Conservation (phyloP, 768 basidiomycete species). For the Cyclocybe aegerita region DNA sequence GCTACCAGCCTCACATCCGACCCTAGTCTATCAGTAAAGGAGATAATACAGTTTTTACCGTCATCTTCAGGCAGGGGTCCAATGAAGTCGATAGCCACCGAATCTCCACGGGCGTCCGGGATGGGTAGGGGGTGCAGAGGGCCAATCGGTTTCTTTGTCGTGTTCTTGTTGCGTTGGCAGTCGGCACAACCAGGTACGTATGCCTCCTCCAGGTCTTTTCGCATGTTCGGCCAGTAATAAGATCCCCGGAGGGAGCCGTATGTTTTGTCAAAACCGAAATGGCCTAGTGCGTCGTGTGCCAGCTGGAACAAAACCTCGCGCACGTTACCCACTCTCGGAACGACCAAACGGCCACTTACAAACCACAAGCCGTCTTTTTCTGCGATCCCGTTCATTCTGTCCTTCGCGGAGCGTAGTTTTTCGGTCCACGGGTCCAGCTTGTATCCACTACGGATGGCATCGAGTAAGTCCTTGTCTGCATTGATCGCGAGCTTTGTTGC, state of each 20-base stretch:
- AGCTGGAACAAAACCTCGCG: conserved; percentile 1
- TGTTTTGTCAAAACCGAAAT: conserved; percentile 6
- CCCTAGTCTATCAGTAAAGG: conserved; percentile 24
- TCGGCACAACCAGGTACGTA: conserved; percentile 6
- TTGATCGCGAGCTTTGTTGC: not conserved
- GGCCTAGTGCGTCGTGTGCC: conserved; percentile 7
- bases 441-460: not conserved
- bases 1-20: conserved; percentile 21
- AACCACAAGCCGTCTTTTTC: not conserved
- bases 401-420: not conserved
- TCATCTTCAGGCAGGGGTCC: conserved; percentile 25
- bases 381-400: not conserved
- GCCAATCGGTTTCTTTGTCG: conserved; percentile 17
- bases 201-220: not conserved
- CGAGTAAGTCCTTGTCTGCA: not conserved
- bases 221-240: not conserved
- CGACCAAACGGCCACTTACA: not conserved
- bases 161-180: conserved; percentile 31
- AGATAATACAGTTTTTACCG: conserved; percentile 19
- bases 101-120: conserved; percentile 22
- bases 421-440: not conserved
- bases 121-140: conserved; percentile 23
- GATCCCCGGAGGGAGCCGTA: not conserved
- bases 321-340: not conserved
- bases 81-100: conserved; percentile 27